A percentile compares a stretch with the other conserved stretches of the same genome.
Conservation (phyloP, 192 early-diverging fungal species). For the Physocladia obscura region DNA sequence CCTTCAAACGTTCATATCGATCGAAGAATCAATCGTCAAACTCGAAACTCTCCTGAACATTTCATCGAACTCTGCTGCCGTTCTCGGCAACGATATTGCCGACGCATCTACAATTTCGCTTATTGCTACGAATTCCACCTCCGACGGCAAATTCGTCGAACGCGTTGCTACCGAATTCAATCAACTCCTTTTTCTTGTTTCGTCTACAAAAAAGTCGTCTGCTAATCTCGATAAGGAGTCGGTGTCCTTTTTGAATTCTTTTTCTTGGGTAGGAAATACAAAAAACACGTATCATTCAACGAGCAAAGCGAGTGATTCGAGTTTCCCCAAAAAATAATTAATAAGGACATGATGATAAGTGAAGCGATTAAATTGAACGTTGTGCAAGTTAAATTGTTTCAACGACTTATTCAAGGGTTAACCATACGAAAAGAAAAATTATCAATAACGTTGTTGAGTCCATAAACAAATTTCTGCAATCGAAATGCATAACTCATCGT, state of each 20-base stretch:
- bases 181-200: conserved; percentile 76
- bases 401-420: no score
- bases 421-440: no score
- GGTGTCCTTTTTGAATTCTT: conserved; percentile 70
- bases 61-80: conserved; percentile 11
- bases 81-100: background rate
- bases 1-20: conserved; percentile 71
- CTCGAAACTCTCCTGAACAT: conserved; percentile 70
- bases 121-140: conserved; percentile 17
- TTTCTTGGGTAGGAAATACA: conserved; percentile 84
- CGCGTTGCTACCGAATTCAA: conserved; percentile 84
- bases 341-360: no score
- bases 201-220: conserved; percentile 37
- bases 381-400: no score
- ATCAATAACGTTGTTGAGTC: no score
- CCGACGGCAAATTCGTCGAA: conserved; percentile 71
- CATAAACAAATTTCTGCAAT: no score
- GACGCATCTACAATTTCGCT: background rate
- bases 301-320: no score
- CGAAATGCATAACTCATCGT: no score
- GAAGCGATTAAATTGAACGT: no score
- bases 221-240: conserved; percentile 23
- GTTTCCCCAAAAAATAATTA: no score
- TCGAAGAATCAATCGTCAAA: conserved; percentile 75
- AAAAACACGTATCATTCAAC: no score